phyloP scores from a whole-genome alignment of 2,329 filamentous ascomycete genomes.

The Aspergillus sp. region DNA sequence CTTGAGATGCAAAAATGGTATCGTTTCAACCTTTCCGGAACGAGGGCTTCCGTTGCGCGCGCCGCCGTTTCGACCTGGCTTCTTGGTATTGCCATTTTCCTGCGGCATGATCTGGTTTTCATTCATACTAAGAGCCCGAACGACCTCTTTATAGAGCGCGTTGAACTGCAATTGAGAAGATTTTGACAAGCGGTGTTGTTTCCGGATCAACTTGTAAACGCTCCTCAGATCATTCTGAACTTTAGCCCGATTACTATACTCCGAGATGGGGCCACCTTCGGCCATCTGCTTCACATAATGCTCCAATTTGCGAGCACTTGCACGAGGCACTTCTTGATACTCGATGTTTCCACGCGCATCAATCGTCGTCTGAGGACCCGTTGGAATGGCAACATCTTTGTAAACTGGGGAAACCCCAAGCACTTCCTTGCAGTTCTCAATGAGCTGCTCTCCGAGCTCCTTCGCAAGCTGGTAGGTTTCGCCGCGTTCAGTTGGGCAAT shows the following conservation, averaged over 20 bases:
- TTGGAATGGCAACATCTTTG: conserved; percentile 93
- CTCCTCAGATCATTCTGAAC: conserved; percentile 92
- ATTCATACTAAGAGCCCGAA: conserved; percentile 95
- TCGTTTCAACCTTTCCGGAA: conserved; percentile 88
- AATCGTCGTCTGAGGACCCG: conserved; percentile 87
- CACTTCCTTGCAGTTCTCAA: conserved; percentile 96
- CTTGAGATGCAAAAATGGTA: conserved; percentile 96
- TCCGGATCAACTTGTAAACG: conserved; percentile 97
- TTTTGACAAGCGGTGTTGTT: conserved; percentile 97
- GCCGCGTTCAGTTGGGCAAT: conserved; percentile 92
- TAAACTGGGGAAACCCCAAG: conserved; percentile 80
- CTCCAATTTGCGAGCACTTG: conserved; percentile 92
- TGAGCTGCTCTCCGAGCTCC: conserved; percentile 86
- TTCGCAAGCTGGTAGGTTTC: conserved; percentile 99
- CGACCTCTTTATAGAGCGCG: conserved; percentile 87
- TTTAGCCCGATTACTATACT: conserved; percentile 97
- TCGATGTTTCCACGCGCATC: conserved; percentile 89
- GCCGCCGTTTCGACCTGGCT: conserved; percentile 53
- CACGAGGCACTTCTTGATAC: conserved; percentile 82
- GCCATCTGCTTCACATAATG: conserved; percentile 99
- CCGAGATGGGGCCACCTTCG: conserved; percentile 95
- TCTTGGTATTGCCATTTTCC: conserved; percentile 67
- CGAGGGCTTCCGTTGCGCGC: conserved; percentile 59
- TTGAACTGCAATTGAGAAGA: conserved; percentile 96
- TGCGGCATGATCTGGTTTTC: conserved; percentile 94